A percentile compares a stretch with the other conserved stretches of the same genome.
These are phyloP conservation scores for Thielaviopsis populi DNA, from an alignment of 2,329 filamentous ascomycete species.

Conservation along the genomic window DNA sequence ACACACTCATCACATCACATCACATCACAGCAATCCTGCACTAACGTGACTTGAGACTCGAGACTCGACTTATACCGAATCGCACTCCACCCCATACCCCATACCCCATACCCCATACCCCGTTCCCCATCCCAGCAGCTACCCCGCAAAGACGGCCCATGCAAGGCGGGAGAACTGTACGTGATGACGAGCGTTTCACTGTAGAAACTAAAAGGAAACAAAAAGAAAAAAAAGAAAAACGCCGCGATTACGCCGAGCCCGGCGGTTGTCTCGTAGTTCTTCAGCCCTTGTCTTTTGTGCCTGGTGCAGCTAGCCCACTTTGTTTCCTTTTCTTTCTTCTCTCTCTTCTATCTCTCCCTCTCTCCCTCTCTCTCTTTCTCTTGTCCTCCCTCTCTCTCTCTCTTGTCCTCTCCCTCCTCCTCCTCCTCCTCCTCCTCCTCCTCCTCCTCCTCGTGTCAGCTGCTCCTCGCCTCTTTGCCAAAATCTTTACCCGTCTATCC, in stretches of 20 bases:
- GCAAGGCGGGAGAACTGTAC: background rate
- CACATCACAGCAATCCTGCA: background rate
- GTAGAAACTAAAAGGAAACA: background rate
- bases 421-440: background rate
- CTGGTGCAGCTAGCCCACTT: no score
- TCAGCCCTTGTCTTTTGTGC: background rate
- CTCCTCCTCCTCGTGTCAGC: background rate
- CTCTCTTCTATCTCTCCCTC: background rate
- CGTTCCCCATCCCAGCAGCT: background rate
- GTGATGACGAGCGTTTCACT: background rate
- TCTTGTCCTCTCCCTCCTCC: no score
- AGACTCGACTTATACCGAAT: background rate
- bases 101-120: no score
- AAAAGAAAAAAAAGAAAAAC: background rate
- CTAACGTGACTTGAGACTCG: background rate
- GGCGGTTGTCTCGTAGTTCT: background rate
- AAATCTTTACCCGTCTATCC: background rate
- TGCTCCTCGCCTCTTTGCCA: background rate
- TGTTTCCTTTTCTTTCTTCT: background rate
- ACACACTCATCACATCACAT: no score
- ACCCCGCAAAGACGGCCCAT: background rate
- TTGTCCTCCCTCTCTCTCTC: background rate
- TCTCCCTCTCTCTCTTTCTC: background rate
- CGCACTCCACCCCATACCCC: no score
- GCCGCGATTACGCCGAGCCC: conserved; percentile 2